Evolutionary conservation across 1,139 yeast genomes (phyloP).

Genomic region (Saccharomycopsis phalli): DNA sequence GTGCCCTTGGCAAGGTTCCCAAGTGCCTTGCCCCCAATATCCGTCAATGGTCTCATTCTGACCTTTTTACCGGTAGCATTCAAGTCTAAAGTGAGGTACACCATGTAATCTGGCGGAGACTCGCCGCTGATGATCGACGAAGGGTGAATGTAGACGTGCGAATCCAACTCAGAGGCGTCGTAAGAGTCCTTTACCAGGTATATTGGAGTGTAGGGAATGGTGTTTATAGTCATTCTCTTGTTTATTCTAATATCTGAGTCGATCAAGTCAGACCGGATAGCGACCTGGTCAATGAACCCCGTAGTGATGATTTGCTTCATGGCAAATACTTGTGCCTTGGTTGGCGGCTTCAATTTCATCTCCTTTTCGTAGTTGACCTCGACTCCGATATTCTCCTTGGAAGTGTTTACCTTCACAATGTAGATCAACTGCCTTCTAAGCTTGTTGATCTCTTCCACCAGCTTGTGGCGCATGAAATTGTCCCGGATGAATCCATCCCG

Average conservation of each 20-base stretch:
- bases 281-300: slow-evolving; percentile 88
- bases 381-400: slow-evolving; percentile 49
- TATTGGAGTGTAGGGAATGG: slow-evolving; percentile 68
- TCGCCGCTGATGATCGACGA: slow-evolving; percentile 58
- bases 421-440: slow-evolving; percentile 70
- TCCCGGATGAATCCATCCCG: slow-evolving; percentile 34
- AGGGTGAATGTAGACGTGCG: slow-evolving; percentile 69
- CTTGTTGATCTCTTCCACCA: slow-evolving; percentile 80
- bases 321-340: slow-evolving; percentile 58
- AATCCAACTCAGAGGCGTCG: slow-evolving; percentile 34
- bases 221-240: slow-evolving; percentile 49
- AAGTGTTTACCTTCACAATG: slow-evolving; percentile 60
- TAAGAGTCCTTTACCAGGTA: slow-evolving; percentile 40
- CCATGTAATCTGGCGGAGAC: slow-evolving; percentile 66
- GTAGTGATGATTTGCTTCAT: slow-evolving; percentile 88
- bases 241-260: slow-evolving; percentile 55
- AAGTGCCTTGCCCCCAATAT: slow-evolving; percentile 64
- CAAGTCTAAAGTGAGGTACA: slow-evolving; percentile 54
- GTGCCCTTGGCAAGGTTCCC: slow-evolving; percentile 70
- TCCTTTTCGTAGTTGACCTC: slow-evolving; percentile 33
- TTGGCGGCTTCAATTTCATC: slow-evolving; percentile 59
- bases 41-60: slow-evolving; percentile 70
- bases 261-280: slow-evolving; percentile 69
- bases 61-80: slow-evolving; percentile 35
- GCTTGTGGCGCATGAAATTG: slow-evolving; percentile 42